phyloP scores from a whole-genome alignment of 2,329 filamentous ascomycete species.

The Xylariaceae sp. region DNA sequence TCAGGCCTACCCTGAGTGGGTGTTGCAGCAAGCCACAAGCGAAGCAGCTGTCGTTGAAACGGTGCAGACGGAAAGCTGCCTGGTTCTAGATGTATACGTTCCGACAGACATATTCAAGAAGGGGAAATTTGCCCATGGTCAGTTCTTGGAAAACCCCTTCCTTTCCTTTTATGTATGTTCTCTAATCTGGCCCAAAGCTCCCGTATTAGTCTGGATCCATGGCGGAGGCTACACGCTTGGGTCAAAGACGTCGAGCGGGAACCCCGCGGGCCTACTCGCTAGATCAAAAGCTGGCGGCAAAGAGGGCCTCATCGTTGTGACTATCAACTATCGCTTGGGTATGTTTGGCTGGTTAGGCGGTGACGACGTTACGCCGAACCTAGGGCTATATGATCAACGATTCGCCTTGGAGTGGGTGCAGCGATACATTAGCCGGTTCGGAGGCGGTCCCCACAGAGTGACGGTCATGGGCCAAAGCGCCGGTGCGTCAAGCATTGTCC shows the following conservation, averaged over 20 bases:
- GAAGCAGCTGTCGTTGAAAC: neutral
- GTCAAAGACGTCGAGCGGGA: constrained; percentile 29
- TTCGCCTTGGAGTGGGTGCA: constrained; percentile 56
- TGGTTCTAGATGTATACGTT: constrained; percentile 33
- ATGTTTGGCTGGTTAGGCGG: constrained; percentile 36
- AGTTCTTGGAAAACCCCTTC: neutral
- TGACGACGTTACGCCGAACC: constrained; percentile 47
- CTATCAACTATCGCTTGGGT: constrained; percentile 36
- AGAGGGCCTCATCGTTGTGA: constrained; percentile 29
- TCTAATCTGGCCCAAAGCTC: constrained; percentile 15
- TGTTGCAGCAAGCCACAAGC: neutral
- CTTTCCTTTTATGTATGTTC: neutral
- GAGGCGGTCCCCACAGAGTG: constrained; percentile 42
- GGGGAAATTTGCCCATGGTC: constrained; percentile 14
- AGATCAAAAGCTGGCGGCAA: constrained; percentile 19
- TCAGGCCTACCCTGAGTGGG: constrained; percentile 41
- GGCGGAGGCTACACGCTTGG: constrained; percentile 36
- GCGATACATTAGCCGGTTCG: constrained; percentile 53
- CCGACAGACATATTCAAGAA: constrained; percentile 24
- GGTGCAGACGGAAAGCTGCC: constrained; percentile 34
- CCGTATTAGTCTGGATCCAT: constrained; percentile 38
- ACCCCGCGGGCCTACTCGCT: constrained; percentile 30
- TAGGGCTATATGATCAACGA: constrained; percentile 55
- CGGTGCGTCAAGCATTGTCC: constrained; percentile 55
- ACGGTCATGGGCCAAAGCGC: constrained; percentile 58